A percentile compares a stretch with the other conserved stretches of the same genome.
Evolutionary conservation across 306 rosid species (phyloP).

Genomic region (Rubus parviflorus): DNA sequence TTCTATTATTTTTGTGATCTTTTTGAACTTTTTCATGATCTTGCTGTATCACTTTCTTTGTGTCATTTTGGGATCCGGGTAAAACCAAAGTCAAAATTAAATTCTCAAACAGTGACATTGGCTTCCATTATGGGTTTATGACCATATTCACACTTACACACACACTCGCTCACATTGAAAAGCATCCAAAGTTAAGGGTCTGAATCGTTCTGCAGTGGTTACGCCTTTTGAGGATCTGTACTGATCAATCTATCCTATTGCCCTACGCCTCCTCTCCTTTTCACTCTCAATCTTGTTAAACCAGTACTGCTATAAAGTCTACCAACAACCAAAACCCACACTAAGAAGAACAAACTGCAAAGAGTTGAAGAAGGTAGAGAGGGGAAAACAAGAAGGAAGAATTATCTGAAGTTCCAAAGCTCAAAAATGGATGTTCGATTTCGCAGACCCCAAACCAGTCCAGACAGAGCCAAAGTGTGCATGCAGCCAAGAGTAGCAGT

Average conservation of each 20-base stretch:
- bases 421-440: constrained; percentile 52
- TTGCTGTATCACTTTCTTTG: constrained; percentile 15
- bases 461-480: constrained; percentile 60
- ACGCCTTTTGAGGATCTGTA: constrained; percentile 31
- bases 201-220: constrained; percentile 28
- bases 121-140: not conserved
- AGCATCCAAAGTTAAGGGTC: constrained; percentile 39
- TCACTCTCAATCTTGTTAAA: not conserved
- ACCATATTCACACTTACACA: not conserved
- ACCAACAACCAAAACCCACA: constrained; percentile 4
- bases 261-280: not conserved
- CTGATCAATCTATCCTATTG: not conserved
- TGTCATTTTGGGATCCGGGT: constrained; percentile 32
- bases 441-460: constrained; percentile 52
- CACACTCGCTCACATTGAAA: constrained; percentile 10
- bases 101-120: constrained; percentile 8
- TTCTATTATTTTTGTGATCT: not conserved
- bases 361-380: not conserved
- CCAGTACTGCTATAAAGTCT: not conserved
- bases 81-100: constrained; percentile 48
- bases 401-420: not conserved
- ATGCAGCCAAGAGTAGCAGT: constrained; percentile 32
- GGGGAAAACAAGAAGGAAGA: constrained; percentile 3
- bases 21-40: not conserved
- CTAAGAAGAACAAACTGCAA: not conserved